Evolutionary conservation across 352 stramenopile genomes (phyloP).

Genomic region (Blastocystis sp.): DNA sequence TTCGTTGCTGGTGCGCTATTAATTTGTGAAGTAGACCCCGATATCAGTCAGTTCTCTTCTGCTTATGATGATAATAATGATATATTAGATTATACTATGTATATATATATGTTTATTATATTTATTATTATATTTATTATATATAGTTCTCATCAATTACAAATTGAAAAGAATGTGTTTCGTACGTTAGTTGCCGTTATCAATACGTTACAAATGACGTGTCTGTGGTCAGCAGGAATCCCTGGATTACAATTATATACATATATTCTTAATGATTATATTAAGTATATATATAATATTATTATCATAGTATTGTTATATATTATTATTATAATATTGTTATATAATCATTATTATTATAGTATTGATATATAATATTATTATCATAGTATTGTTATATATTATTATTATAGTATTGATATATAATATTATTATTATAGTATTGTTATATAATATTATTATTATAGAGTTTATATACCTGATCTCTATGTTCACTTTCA

Average conservation of each 20-base stretch:
- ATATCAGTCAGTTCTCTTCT: neutral
- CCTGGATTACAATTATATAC: too few species aligned
- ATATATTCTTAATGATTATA: too few species aligned
- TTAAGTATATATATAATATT: too few species aligned
- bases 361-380: too few species aligned
- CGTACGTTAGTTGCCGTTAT: conserved; percentile 11
- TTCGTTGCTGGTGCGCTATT: conserved; percentile 29
- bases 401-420: conserved; percentile 31
- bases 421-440: conserved; percentile 26
- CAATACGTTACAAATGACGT: conserved; percentile 10
- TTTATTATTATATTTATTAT: neutral
- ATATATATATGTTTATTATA: neutral
- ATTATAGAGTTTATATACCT: conserved; percentile 5
- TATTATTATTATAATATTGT: too few species aligned
- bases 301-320: too few species aligned
- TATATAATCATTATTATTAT: too few species aligned
- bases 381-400: conserved; percentile 8
- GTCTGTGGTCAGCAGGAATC: conserved; percentile 20
- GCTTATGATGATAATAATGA: neutral
- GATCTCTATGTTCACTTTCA: conserved; percentile 14
- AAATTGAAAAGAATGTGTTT: conserved; percentile 14
- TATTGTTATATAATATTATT: neutral
- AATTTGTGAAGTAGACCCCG: conserved; percentile 7
- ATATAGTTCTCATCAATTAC: conserved; percentile 19
- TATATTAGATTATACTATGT: conserved; percentile 19